Evolutionary conservation across 768 basidiomycete genomes (phyloP).

Genomic region (Tephrocybe sp.): DNA sequence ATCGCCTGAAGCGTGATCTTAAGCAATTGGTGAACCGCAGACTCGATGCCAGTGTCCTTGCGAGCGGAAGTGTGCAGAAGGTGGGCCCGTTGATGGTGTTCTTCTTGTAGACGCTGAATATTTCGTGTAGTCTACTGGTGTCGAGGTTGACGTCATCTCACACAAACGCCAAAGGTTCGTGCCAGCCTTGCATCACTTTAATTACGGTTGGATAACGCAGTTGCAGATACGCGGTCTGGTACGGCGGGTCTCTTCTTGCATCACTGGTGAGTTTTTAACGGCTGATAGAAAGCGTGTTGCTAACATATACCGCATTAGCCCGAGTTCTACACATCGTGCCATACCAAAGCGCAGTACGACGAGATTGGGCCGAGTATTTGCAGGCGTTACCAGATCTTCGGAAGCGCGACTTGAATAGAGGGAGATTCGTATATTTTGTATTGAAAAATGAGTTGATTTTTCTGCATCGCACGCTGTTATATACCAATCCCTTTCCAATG

Average conservation of each 20-base stretch:
- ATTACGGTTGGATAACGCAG: conserved; percentile 9
- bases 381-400: conserved; percentile 91
- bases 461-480: no score
- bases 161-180: conserved; percentile 93
- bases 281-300: not conserved
- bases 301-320: conserved; percentile 48
- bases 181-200: not conserved
- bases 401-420: conserved; percentile 67
- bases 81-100: conserved; percentile 38
- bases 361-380: conserved; percentile 92
- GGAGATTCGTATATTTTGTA: no score
- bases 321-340: conserved; percentile 93
- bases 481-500: no score
- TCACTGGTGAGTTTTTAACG: conserved; percentile 62
- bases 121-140: conserved; percentile 77
- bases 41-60: conserved; percentile 71
- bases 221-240: conserved; percentile 95
- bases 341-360: conserved; percentile 93
- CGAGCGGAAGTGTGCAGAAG: conserved; percentile 75
- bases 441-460: no score
- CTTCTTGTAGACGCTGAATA: not conserved
- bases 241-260: conserved; percentile 92
- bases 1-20: conserved; percentile 92
- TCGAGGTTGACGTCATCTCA: conserved; percentile 97
- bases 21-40: conserved; percentile 93